These are phyloP conservation scores for Populus hybrid DNA, from an alignment of 441 rosid genomes.

Conservation along the genomic window DNA sequence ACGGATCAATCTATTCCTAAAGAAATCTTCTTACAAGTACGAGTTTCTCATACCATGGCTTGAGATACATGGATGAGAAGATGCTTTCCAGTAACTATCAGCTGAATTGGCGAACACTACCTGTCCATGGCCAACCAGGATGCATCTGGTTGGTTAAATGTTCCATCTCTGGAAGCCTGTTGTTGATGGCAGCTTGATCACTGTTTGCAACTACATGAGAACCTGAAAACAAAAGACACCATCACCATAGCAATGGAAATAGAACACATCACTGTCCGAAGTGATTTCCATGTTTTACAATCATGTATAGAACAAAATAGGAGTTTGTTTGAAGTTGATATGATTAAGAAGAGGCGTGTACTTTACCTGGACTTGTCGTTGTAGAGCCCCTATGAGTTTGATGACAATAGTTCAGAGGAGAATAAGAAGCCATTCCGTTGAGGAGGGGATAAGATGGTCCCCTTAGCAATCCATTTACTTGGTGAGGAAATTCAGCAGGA, in stretches of 20 bases:
- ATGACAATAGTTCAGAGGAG: conserved; percentile 9
- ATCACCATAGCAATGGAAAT: background rate
- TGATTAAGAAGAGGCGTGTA: background rate
- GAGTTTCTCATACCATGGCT: background rate
- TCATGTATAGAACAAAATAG: background rate
- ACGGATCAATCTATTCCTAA: background rate
- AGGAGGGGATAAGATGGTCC: conserved; percentile 5
- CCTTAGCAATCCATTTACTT: conserved; percentile 6
- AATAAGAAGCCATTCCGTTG: conserved; percentile 2
- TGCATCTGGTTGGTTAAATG: conserved; percentile 4
- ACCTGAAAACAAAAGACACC: background rate
- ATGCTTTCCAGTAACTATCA: background rate
- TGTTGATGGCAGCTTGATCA: background rate
- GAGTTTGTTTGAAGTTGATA: background rate
- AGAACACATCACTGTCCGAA: background rate
- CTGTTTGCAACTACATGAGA: conserved; percentile 3
- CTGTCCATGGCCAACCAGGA: conserved; percentile 1
- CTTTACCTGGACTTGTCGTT: conserved; percentile 18
- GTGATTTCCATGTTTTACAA: background rate
- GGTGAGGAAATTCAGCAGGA: conserved; percentile 20
- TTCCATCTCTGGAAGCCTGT: background rate
- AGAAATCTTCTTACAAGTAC: background rate
- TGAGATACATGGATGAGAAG: background rate
- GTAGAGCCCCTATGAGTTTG: background rate
- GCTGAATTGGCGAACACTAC: background rate